Conservation (phyloP, 2,329 filamentous ascomycete species). For the Thielaviopsis punctulata region DNA sequence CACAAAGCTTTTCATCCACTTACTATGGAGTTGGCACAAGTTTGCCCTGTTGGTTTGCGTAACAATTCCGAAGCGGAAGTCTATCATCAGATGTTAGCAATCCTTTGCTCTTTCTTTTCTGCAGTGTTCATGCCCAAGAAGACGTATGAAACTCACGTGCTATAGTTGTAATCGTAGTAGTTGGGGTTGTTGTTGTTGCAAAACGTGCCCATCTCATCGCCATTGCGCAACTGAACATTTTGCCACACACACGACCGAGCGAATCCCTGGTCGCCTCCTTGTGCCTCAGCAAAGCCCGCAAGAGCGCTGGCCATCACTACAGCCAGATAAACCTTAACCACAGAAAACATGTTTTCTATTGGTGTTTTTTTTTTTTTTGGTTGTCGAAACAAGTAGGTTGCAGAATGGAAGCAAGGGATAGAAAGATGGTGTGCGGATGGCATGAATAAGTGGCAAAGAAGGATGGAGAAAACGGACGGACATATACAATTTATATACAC, state of each 20-base stretch:
- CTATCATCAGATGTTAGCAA: not conserved
- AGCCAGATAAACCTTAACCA: not conserved
- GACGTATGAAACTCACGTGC: not conserved
- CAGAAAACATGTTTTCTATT: not conserved
- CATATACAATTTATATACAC: not conserved
- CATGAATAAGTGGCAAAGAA: not conserved
- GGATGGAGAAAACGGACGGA: not conserved
- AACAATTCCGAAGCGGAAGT: slow-evolving; percentile 1
- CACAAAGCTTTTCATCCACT: not conserved
- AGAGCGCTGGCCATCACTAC: not conserved
- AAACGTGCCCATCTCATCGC: slow-evolving; percentile 3
- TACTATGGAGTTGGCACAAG: slow-evolving; percentile 1
- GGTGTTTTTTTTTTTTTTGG: no score
- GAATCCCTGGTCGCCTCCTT: not conserved
- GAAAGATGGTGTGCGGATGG: not conserved
- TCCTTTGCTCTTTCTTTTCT: not conserved
- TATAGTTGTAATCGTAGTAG: slow-evolving; percentile 7
- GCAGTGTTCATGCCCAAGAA: not conserved
- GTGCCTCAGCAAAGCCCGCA: not conserved
- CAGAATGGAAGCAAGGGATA: not conserved
- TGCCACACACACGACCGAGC: slow-evolving; percentile 5
- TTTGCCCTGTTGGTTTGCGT: slow-evolving; percentile 3
- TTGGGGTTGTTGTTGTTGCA: slow-evolving; percentile 6
- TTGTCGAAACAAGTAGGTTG: not conserved
- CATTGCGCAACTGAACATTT: slow-evolving; percentile 3